phyloP scores from a whole-genome alignment of 2,329 filamentous ascomycete species.

The Aspergillus clavatus region DNA sequence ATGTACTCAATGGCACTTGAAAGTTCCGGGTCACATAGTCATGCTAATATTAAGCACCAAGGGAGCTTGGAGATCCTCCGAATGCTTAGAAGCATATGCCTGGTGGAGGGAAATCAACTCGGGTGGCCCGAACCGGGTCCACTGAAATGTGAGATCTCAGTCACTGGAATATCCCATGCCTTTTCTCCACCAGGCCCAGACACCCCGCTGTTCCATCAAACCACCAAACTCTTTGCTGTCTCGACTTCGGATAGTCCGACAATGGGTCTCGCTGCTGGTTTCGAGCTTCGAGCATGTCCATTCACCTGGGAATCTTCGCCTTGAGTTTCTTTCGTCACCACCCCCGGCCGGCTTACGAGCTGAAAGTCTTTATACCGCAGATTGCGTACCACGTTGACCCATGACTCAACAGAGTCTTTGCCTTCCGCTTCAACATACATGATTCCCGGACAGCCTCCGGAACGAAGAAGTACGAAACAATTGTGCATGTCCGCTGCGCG shows the following conservation, averaged over 20 bases:
- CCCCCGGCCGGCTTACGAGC: conserved; percentile 52
- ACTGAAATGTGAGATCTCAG: background rate
- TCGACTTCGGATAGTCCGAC: conserved; percentile 52
- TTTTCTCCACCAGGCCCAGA: conserved; percentile 62
- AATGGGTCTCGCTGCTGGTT: background rate
- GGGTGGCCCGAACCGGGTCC: background rate
- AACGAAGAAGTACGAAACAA: conserved; percentile 62
- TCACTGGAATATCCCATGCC: conserved; percentile 54
- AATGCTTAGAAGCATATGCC: too few relatives aligned
- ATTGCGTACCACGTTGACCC: conserved; percentile 61
- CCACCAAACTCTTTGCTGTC: conserved; percentile 61
- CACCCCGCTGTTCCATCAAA: conserved; percentile 56
- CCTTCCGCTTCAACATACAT: conserved; percentile 67
- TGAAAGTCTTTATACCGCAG: conserved; percentile 71
- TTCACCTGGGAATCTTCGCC: background rate
- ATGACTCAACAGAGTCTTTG: conserved; percentile 53
- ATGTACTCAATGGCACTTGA: too few relatives aligned
- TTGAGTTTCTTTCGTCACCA: conserved; percentile 21
- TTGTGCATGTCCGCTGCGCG: conserved; percentile 57
- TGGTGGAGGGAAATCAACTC: background rate
- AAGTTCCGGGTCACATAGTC: too few relatives aligned
- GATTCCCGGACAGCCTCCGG: conserved; percentile 65
- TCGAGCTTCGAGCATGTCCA: background rate
- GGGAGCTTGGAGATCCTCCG: too few relatives aligned
- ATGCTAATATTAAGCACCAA: too few relatives aligned